phyloP scores from a whole-genome alignment of 2,329 filamentous ascomycete genomes.

The Monosporascus sp. region DNA sequence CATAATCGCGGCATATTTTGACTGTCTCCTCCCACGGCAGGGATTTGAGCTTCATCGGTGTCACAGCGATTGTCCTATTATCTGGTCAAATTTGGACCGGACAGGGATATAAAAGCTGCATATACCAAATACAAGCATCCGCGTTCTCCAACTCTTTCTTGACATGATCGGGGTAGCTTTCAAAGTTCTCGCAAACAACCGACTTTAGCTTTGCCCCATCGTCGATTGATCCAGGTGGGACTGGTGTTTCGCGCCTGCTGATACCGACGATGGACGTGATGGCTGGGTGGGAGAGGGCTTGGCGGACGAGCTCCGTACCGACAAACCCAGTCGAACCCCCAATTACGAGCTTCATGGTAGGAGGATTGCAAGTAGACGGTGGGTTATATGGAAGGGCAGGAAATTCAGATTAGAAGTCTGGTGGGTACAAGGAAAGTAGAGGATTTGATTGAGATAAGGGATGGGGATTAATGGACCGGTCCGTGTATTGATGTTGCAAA shows the following conservation, averaged over 20 bases:
- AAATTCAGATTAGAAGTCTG: no score
- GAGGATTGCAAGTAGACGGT: no score
- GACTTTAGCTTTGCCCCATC: slow-evolving; percentile 23
- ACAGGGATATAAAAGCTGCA: neutral
- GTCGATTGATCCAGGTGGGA: neutral
- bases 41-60: slow-evolving; percentile 18
- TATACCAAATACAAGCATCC: slow-evolving; percentile 32
- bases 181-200: slow-evolving; percentile 24
- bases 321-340: slow-evolving; percentile 29
- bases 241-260: slow-evolving; percentile 15
- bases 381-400: no score
- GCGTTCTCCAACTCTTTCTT: slow-evolving; percentile 24
- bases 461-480: no score
- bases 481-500: no score
- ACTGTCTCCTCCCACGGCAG: slow-evolving; percentile 22
- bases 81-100: neutral
- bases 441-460: no score
- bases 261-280: slow-evolving; percentile 26
- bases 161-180: slow-evolving; percentile 24
- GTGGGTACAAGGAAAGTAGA: no score
- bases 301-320: slow-evolving; percentile 28
- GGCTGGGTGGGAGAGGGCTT: slow-evolving; percentile 22
- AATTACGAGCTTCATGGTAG: slow-evolving; percentile 30
- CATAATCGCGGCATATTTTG: slow-evolving; percentile 29
- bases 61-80: slow-evolving; percentile 25